Evolutionary conservation across 2,329 filamentous ascomycete genomes (phyloP), one percentile per base, ranked within the genome.

Genomic region (Biscogniauxia mediterranea): DNA sequence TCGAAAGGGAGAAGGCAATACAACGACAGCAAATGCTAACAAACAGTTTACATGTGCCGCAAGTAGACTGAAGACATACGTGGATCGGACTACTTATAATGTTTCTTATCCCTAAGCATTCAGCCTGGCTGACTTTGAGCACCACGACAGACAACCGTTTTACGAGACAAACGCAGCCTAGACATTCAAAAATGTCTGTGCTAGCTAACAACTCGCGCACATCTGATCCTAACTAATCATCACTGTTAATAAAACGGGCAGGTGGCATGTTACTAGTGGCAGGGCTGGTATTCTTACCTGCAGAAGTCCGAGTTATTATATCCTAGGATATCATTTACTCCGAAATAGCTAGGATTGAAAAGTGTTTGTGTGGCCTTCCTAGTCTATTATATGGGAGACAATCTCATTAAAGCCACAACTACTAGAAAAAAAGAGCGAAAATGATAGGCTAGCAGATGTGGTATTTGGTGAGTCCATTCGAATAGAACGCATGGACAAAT

Each of bases 51-150:
- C 56, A 62, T n/a, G 57, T 53, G 17, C 56, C 60, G 4, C 56
- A 61, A 15, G 55, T 61, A n/a, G 59, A 63, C 23, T 66, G 60
- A 65, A 62, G 51, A 21, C n/a, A 17, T 52, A 11, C 19, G 51
- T 1, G 13, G n/a, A n/a, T n/a, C n/a, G n/a, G n/a, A n/a, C n/a
- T n/a, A n/a, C n/a, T n/a, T n/a, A n/a, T n/a, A n/a, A n/a, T n/a
- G 38, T 46, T 46, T 5, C 38, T 13, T n/a, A 46, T 2, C 6
- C 6, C 15, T n/a, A n/a, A 17, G 38, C 38, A 9, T 15, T 46
- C 5, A n/a, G 38, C 38, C 17, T 46, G 15, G 38, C 17, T 46
- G 5, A n/a, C 38, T n/a, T n/a, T 17, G 38, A n/a, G 38, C 38
- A 46, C 38, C 17, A 46, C 38, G 13, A n/a, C 17, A 46, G 15